Base-by-base conservation (phyloP, 2,329 filamentous ascomycete species). In the Thelonectria olida region DNA sequence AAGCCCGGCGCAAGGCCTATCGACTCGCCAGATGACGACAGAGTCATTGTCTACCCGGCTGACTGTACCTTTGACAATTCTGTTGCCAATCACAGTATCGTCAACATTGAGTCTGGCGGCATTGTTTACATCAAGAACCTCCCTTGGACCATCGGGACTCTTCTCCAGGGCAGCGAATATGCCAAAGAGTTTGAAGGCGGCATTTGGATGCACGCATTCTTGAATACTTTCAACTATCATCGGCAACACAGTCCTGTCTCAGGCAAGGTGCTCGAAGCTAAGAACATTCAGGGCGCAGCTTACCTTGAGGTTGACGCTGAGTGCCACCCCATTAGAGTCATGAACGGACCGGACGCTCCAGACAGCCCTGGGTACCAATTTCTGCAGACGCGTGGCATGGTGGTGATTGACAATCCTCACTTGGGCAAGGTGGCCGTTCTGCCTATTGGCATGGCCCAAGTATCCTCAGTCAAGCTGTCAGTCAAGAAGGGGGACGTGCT, bases 401-500 rank as follows among this genome's bases (percentile, higher is more conserved):
- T 81, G 2, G 55, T 81, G n/a, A 75, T 81, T 12, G 73, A 81
- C 0, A 77, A 74, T 5, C 62, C 72, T 0, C 58, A 66, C 12
- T 50, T 76, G 12, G 78, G 79, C 2, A 63, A 74, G 17, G 78
- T 81, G 5, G 80, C 77, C 2, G 71, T 82, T 17, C 53, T 82
- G 23, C 79, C 79, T 1, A 77, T 81, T 53, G 79, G 79, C 8
- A 82, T 81, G 79, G 79, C 77, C 5, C 74, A 78, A 27, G 76
- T 82, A 1, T 81, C 79, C 2, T 80, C 78, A 3, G 76, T 82
- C 3, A 70, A 72, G 20, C 41, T 79, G 15, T 73, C 71, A 8
- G 68, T 69, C 10, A 64, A 65, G 25, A 42, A 61, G 28, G 75
- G 66, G 1, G 61, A 70, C 15, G 23, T 25, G 2, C 6, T 79